Evolutionary conservation across 2,329 filamentous ascomycete species (phyloP).

Genomic region (Arachnomyces sp.): DNA sequence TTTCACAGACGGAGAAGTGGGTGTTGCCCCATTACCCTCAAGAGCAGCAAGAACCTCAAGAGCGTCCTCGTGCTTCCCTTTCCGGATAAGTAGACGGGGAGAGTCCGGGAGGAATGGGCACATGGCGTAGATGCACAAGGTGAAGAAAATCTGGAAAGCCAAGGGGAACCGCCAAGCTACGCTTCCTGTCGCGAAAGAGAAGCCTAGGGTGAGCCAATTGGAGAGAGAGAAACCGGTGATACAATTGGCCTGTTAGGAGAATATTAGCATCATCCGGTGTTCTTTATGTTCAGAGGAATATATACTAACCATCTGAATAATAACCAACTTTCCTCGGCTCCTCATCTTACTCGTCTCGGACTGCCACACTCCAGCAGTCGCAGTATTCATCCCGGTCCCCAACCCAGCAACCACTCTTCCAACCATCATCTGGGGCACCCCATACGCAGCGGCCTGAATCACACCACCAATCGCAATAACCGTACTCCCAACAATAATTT

Average conservation of each 20-base stretch:
- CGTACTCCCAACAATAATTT: conserved; percentile 35
- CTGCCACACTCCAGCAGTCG: conserved; percentile 41
- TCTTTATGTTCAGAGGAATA: neutral
- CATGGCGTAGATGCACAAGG: conserved; percentile 16
- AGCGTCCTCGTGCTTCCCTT: conserved; percentile 10
- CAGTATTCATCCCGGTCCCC: conserved; percentile 43
- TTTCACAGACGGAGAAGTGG: conserved; percentile 20
- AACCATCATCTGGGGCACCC: conserved; percentile 38
- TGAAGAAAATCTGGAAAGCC: conserved; percentile 26
- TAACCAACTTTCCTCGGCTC: conserved; percentile 32
- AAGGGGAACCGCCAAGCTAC: conserved; percentile 25
- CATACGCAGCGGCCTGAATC: conserved; percentile 35
- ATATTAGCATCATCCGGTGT: conserved; percentile 1
- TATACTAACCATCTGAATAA: conserved; percentile 21
- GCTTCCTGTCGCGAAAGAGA: conserved; percentile 32
- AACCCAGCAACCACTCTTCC: conserved; percentile 40
- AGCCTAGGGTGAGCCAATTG: conserved; percentile 37
- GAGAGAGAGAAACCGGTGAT: conserved; percentile 36
- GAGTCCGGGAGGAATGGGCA: conserved; percentile 31
- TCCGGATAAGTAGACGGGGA: conserved; percentile 17
- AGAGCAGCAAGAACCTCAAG: conserved; percentile 15
- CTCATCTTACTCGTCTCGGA: conserved; percentile 37
- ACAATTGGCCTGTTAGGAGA: conserved; percentile 19
- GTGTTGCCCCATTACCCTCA: conserved; percentile 22
- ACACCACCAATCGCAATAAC: conserved; percentile 38